Percentiles rank a stretch among this genome's conserved stretches.
Evolutionary conservation across 2,329 filamentous ascomycete genomes (phyloP).

Genomic region (Paracorniculantispora psalliotae): DNA sequence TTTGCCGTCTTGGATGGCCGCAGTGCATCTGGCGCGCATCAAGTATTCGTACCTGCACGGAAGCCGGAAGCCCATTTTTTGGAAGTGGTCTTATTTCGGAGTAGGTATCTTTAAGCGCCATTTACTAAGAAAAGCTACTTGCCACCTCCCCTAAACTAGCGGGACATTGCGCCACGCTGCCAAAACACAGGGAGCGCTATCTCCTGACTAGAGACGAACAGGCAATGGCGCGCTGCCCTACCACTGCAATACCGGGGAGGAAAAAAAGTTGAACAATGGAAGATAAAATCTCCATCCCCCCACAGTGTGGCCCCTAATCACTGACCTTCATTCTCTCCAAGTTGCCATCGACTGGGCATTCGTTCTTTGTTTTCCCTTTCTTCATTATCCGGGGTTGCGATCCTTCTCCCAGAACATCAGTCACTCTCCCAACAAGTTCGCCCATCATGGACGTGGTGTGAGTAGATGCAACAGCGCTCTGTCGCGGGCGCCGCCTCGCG

Average conservation of each 20-base stretch:
- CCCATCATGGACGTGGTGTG: constrained; percentile 31
- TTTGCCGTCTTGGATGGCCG: background rate
- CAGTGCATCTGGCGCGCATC: background rate
- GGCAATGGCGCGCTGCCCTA: background rate
- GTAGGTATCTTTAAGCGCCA: background rate
- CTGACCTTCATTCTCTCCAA: background rate
- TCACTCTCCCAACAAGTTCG: background rate
- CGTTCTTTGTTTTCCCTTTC: background rate
- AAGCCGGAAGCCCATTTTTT: background rate
- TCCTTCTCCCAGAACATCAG: background rate
- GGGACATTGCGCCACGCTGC: background rate
- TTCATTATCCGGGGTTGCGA: constrained; percentile 5
- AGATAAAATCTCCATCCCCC: constrained; percentile 14
- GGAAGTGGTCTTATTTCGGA: background rate
- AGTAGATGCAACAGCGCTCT: constrained; percentile 17
- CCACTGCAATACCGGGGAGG: background rate
- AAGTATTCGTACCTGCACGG: constrained; percentile 8
- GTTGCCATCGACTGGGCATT: constrained; percentile 1
- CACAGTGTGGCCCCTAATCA: constrained; percentile 13
- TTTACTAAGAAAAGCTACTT: background rate
- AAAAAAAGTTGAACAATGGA: constrained; percentile 10
- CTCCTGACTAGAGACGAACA: background rate
- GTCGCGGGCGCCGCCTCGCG: background rate
- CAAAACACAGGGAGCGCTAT: constrained; percentile 7
- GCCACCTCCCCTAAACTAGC: background rate